Evolutionary conservation across 768 basidiomycete species (phyloP).

Genomic region (Trametes gibbosa): DNA sequence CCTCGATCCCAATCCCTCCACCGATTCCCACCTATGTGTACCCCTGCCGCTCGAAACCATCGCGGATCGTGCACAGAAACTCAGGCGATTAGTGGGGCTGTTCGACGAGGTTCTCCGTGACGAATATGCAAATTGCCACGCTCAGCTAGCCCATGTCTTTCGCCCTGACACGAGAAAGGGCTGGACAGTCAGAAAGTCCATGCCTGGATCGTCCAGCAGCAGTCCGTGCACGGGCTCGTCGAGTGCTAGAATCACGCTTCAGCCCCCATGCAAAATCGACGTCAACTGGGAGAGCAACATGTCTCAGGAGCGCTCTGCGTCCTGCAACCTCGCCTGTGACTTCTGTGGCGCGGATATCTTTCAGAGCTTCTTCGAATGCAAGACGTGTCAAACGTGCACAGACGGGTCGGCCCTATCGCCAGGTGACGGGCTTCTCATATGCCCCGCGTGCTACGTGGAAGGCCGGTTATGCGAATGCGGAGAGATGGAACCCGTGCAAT

Average conservation of each 20-base stretch:
- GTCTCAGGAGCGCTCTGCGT: constrained; percentile 10
- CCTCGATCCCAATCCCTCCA: too few relatives aligned
- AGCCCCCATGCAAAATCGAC: not conserved
- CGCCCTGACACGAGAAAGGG: not conserved
- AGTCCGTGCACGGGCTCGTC: not conserved
- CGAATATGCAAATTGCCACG: constrained; percentile 25
- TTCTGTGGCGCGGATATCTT: constrained; percentile 84
- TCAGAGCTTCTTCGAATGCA: constrained; percentile 77
- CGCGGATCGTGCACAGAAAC: constrained; percentile 10
- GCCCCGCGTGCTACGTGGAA: constrained; percentile 72
- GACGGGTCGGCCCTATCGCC: not conserved
- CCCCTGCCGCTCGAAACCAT: too few relatives aligned
- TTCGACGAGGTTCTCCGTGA: constrained; percentile 26
- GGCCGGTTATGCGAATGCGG: constrained; percentile 70
- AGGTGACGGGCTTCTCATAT: constrained; percentile 53
- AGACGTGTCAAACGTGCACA: constrained; percentile 33
- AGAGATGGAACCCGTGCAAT: constrained; percentile 60
- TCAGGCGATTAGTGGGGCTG: constrained; percentile 18
- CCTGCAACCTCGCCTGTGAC: constrained; percentile 52
- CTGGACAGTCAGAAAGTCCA: not conserved
- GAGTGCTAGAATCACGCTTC: not conserved
- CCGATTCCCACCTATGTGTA: too few relatives aligned
- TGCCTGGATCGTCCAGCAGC: not conserved
- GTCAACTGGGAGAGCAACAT: constrained; percentile 12
- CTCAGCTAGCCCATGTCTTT: constrained; percentile 14